A percentile compares a stretch with the other conserved stretches of the same genome.
Evolutionary conservation across 306 rosid genomes (phyloP).

Genomic region (Aeschynomene evenia): DNA sequence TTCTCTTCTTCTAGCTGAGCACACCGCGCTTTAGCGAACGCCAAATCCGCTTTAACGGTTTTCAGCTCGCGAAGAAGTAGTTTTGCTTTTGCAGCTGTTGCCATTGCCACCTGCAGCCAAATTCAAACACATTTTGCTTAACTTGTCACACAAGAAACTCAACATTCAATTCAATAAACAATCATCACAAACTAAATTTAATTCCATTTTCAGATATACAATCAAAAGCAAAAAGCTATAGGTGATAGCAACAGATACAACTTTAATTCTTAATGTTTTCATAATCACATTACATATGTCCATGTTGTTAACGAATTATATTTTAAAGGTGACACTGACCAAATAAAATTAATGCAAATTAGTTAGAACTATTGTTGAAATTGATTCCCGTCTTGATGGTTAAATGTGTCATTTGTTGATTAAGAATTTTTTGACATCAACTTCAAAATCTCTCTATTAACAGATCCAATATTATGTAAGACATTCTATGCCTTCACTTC

Average conservation of each 20-base stretch:
- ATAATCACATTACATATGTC: too few relatives aligned
- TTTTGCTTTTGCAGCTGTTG: constrained; percentile 98
- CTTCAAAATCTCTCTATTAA: not conserved
- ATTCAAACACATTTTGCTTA: constrained; percentile 33
- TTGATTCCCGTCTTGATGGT: not conserved
- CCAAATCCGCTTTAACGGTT: constrained; percentile 87
- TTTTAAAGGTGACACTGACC: too few relatives aligned
- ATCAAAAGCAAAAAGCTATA: not conserved
- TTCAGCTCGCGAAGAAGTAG: constrained; percentile 90
- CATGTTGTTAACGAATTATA: too few relatives aligned
- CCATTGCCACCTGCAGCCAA: constrained; percentile 84
- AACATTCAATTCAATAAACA: not conserved
- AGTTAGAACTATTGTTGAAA: not conserved
- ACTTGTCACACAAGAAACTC: not conserved
- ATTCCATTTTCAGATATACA: not conserved
- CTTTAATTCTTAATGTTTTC: too few relatives aligned
- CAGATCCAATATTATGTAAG: constrained; percentile 7
- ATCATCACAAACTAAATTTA: not conserved
- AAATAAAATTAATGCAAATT: not conserved
- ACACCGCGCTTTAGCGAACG: constrained; percentile 87
- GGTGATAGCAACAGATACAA: too few relatives aligned
- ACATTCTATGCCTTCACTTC: constrained; percentile 28
- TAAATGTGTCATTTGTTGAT: not conserved
- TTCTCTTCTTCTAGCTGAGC: constrained; percentile 98
- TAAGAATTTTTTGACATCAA: constrained; percentile 16